Evolutionary conservation across 2,329 filamentous ascomycete genomes (phyloP).

Genomic region (Fusarium equiseti): DNA sequence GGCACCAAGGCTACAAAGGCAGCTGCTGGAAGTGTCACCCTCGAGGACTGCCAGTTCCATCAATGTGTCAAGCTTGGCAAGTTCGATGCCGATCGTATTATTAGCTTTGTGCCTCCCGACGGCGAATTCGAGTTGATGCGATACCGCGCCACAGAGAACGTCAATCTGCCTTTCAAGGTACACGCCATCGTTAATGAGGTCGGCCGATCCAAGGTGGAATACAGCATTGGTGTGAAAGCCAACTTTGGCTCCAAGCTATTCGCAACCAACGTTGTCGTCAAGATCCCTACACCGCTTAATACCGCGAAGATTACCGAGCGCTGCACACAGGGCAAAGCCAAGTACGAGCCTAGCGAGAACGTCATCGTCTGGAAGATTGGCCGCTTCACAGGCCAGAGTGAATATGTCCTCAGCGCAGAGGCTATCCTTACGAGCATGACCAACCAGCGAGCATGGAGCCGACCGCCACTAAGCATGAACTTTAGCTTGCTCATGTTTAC

Average conservation of each 20-base stretch:
- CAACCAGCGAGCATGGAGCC: slow-evolving; percentile 95
- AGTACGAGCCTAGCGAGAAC: slow-evolving; percentile 98
- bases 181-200: slow-evolving; percentile 98
- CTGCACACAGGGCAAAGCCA: slow-evolving; percentile 95
- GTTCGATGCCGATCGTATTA: slow-evolving; percentile 96
- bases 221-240: slow-evolving; percentile 96
- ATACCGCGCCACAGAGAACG: slow-evolving; percentile 97
- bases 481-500: slow-evolving; percentile 99
- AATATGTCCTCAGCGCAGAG: slow-evolving; percentile 94
- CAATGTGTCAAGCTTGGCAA: slow-evolving; percentile 98
- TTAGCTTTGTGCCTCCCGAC: slow-evolving; percentile 95
- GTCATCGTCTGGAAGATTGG: slow-evolving; percentile 99
- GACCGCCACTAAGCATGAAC: slow-evolving; percentile 89
- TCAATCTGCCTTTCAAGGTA: slow-evolving; percentile 98
- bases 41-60: slow-evolving; percentile 99
- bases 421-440: slow-evolving; percentile 96
- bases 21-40: slow-evolving; percentile 91
- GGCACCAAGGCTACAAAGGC: slow-evolving; percentile 93
- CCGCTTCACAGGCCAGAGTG: slow-evolving; percentile 97
- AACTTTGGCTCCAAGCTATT: slow-evolving; percentile 98
- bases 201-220: slow-evolving; percentile 97
- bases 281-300: slow-evolving; percentile 95
- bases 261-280: slow-evolving; percentile 93
- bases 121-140: slow-evolving; percentile 99
- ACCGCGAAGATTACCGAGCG: slow-evolving; percentile 94